A percentile compares a stretch with the other conserved stretches of the same genome.
Evolutionary conservation across 2,329 filamentous ascomycete species (phyloP).

Genomic region (Sarocladium brachiariae): DNA sequence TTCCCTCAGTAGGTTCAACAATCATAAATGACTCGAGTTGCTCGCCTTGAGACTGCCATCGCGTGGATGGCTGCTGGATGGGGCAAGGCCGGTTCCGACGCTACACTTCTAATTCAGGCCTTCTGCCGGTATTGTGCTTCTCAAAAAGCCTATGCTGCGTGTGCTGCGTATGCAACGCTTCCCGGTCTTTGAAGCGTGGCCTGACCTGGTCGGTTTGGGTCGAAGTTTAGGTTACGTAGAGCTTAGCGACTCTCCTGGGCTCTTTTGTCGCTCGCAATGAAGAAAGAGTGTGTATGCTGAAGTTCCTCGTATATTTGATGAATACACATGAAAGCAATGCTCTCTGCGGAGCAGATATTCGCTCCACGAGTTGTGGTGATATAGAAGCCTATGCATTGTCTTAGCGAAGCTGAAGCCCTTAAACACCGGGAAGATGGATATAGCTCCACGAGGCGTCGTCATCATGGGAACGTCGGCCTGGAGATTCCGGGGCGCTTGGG

Average conservation of each 20-base stretch:
- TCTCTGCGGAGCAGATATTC: background rate
- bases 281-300: conserved; percentile 2
- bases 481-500: conserved; percentile 10
- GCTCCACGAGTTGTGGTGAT: no score
- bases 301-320: background rate
- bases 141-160: conserved; percentile 13
- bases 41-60: no score
- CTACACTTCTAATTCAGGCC: no score
- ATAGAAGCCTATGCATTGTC: no score
- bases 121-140: conserved; percentile 12
- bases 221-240: no score
- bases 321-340: background rate
- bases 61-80: no score
- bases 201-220: background rate
- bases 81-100: no score
- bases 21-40: no score
- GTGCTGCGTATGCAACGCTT: conserved; percentile 5
- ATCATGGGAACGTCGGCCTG: conserved; percentile 15
- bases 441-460: conserved; percentile 27
- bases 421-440: conserved; percentile 29
- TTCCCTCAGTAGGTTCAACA: no score
- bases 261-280: no score
- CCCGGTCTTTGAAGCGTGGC: conserved; percentile 1
- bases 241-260: no score
- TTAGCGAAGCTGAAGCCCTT: no score